Percentiles rank a stretch among this genome's conserved stretches.
phyloP scores from a whole-genome alignment of 2,329 filamentous ascomycete genomes.

The Ophiobolus disseminans region DNA sequence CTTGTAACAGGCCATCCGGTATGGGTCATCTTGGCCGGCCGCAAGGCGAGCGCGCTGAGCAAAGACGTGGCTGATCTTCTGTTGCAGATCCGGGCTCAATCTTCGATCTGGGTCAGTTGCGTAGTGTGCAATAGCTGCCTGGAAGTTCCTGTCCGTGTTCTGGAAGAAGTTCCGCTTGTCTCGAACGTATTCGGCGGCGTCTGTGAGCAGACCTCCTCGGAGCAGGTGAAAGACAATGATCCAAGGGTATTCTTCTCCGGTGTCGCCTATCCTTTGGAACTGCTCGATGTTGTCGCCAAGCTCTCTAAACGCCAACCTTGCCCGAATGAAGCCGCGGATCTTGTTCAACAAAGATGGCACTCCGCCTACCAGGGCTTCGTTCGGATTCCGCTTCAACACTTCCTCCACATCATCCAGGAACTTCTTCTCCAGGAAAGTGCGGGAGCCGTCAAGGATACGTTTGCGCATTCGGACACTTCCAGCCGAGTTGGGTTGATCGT shows the following conservation, averaged over 20 bases:
- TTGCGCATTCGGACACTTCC: conserved; percentile 74
- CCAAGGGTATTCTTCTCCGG: conserved; percentile 84
- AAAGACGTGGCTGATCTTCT: conserved; percentile 89
- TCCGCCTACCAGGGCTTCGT: conserved; percentile 88
- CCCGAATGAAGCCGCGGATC: conserved; percentile 87
- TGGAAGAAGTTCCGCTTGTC: conserved; percentile 84
- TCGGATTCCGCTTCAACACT: conserved; percentile 80
- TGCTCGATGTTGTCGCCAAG: conserved; percentile 81
- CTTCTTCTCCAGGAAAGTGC: conserved; percentile 78
- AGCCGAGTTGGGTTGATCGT: conserved; percentile 71
- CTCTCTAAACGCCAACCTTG: conserved; percentile 80
- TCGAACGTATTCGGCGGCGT: conserved; percentile 87
- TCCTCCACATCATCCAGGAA: conserved; percentile 81
- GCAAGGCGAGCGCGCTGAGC: conserved; percentile 83
- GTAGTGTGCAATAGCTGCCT: conserved; percentile 85
- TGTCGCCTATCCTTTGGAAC: conserved; percentile 71
- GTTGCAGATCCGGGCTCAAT: conserved; percentile 78
- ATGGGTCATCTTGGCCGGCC: conserved; percentile 89
- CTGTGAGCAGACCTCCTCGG: conserved; percentile 80
- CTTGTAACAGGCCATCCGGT: conserved; percentile 97
- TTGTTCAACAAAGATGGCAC: conserved; percentile 88
- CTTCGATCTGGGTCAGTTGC: conserved; percentile 77
- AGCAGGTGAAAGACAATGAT: conserved; percentile 92
- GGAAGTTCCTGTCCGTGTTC: conserved; percentile 88
- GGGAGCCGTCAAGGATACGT: conserved; percentile 80